These are phyloP conservation scores for Plantago major DNA, from an alignment of 257 asterid genomes.

Conservation along the genomic window DNA sequence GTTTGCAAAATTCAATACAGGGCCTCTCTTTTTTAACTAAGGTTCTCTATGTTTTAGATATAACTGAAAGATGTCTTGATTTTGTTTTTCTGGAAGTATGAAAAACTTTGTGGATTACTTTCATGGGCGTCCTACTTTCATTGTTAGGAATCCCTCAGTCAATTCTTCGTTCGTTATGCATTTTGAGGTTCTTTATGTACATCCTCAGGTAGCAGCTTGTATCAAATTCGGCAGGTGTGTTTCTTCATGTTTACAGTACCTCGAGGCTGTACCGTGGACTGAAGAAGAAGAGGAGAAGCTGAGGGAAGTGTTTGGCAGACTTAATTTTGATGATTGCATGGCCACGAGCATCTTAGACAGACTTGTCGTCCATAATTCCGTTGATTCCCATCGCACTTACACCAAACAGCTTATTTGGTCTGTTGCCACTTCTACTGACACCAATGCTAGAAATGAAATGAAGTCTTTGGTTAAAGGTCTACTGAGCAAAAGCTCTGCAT, in stretches of 20 bases:
- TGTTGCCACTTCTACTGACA: slow-evolving; percentile 49
- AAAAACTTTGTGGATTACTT: not conserved
- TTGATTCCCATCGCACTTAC: slow-evolving; percentile 45
- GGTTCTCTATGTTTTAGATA: no score
- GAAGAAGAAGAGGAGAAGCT: slow-evolving; percentile 96
- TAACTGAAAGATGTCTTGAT: not conserved
- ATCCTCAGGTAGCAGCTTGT: slow-evolving; percentile 61
- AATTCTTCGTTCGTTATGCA: slow-evolving; percentile 5
- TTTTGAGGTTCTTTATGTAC: slow-evolving; percentile 10
- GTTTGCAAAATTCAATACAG: no score
- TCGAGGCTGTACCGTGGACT: slow-evolving; percentile 93
- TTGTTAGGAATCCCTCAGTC: not conserved
- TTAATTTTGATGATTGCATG: slow-evolving; percentile 40
- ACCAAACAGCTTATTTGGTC: slow-evolving; percentile 70
- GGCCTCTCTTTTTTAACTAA: no score
- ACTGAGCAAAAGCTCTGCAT: slow-evolving; percentile 58
- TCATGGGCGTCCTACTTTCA: no score
- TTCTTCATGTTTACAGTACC: slow-evolving; percentile 65
- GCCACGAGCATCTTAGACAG: slow-evolving; percentile 59
- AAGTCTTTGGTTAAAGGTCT: slow-evolving; percentile 79
- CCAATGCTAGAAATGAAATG: slow-evolving; percentile 69
- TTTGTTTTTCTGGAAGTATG: not conserved
- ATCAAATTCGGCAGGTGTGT: slow-evolving; percentile 66
- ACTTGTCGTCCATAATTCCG: slow-evolving; percentile 36
- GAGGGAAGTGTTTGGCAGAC: slow-evolving; percentile 45